Base-by-base conservation (phyloP, 768 basidiomycete genomes). In the Mycena pura region DNA sequence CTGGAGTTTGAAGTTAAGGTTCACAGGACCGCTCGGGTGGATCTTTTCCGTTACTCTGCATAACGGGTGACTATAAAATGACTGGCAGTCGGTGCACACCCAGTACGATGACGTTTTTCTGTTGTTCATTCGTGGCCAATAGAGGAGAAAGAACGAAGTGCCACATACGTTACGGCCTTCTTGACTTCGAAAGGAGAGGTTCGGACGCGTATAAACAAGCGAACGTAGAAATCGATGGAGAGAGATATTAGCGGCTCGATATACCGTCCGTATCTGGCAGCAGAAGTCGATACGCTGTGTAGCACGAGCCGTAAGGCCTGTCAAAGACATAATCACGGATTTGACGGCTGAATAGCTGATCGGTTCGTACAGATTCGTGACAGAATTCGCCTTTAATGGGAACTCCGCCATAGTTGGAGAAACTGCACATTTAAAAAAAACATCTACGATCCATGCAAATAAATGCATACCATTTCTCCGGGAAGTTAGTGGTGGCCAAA, bases 151-250 rank as follows among this genome's bases (percentile, higher is more conserved):
- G 25, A 19, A n/a, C n/a, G 17, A 39, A 22, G 59, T 46, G 36
- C 17, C 15, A 80, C 87, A 64, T 70, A 96, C 96, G 87, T 86
- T 22, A 90, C 80, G 5, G 85, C 76, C 62, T 86, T 88, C 75
- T 99, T 99, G 40, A 96, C 95, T 72, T 95, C 88, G 25, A 89
- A 74, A 0, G 95, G 89, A 3, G 87, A 80, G 0, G 89, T 82
- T 51, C 85, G 79, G 5, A 99, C 78, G 10, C 90, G 86, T 15
- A 98, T 86, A 69, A 98, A 99, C 19, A 99, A 70, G 4, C 97
- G 90, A 24, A 97, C 89, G 73, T 99, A 99, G 73, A 99, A 99
- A 69, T 99, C 97, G 70, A 99, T 96, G 15, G 94, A 96, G 29
- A 99, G 80, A 0, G 91, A 95, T 4, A 97, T 75, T 7, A 97